Evolutionary conservation across 768 basidiomycete genomes (phyloP), one percentile per base, ranked within the genome.

Genomic region (Termitomyces titanicus): DNA sequence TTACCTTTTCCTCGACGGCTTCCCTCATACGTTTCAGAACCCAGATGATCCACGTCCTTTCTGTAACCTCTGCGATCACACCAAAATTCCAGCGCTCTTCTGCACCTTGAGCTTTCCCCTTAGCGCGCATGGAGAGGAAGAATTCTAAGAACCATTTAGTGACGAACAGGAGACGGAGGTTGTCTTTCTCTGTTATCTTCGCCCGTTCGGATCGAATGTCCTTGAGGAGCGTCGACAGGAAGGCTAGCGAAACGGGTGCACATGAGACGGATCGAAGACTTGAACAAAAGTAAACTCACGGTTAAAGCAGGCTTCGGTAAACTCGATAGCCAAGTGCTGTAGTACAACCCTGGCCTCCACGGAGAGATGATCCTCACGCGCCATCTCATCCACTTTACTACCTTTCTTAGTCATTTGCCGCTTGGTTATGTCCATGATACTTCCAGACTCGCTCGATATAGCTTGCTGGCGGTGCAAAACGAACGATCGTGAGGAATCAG

Each of bases 171-270:
- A 97, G 77, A 7, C 97, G 86, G 53, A 95, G 81, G 64, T 95
- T 88, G 68, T 98, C 97, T 63, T 94, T 92, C 65, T 97, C 94
- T n/a, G 88, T 87, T 59, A 99, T 85, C 70, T 95, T 94, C 51
- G 88, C 80, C 43, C 94, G 80, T 71, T 98, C 92, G 56, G 91
- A 90, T 55, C 88, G 85, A 68, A 99, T 98, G 66, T 98, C 97
- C 71, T 89, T 95, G 57, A 98, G 75, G 33, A 98, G 75, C 3
- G 84, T 84, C 15, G 83, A 73, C 47, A 98, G 81, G 72, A 98
- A 95, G n/a, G 84, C 94, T 97, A 67, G n/a, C 44, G 29, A 18
- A 29, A 51, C 37, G 17, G 25, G 40, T 35, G 18, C 37, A 38
- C 42, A 24, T 58, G 17, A 40, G n/a, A 33, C 52, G 7, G 45